Evolutionary conservation across 805 yeast genomes (phyloP).

Genomic region (Komagataella phaffii): DNA sequence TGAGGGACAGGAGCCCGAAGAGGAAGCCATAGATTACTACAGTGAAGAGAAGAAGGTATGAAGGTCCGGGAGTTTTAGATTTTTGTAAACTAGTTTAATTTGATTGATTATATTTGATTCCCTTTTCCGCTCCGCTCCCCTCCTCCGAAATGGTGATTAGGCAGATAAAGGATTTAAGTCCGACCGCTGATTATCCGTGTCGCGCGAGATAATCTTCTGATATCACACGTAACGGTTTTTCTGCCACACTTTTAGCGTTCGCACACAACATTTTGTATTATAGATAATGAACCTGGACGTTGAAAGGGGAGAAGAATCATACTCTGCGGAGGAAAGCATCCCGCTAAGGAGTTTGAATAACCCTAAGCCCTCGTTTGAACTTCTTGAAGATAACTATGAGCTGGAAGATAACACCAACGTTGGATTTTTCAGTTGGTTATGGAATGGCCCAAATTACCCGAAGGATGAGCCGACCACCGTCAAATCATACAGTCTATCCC

Average conservation of each 20-base stretch:
- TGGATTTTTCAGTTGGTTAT: slow-evolving; percentile 10
- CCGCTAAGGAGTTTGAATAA: neutral
- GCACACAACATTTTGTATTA: neutral
- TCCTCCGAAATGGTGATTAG: neutral
- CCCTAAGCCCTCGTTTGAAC: neutral
- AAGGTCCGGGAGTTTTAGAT: neutral
- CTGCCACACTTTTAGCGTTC: neutral
- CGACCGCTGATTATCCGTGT: too few relatives aligned
- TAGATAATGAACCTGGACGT: neutral
- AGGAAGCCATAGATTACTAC: neutral
- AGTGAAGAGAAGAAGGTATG: neutral
- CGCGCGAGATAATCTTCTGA: too few relatives aligned
- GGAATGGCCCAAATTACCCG: slow-evolving; percentile 45
- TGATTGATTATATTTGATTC: neutral
- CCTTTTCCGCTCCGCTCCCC: too few relatives aligned
- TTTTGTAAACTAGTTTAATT: neutral
- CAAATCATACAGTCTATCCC: slow-evolving; percentile 9
- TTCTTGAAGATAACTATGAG: neutral
- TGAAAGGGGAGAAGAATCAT: neutral
- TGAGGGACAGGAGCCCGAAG: neutral
- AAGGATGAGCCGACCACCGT: slow-evolving; percentile 34
- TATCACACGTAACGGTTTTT: neutral
- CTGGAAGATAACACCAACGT: neutral
- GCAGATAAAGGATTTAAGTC: neutral
- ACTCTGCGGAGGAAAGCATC: neutral